Evolutionary conservation across 2,329 filamentous ascomycete species (phyloP).

Genomic region (Venturia pyrina): DNA sequence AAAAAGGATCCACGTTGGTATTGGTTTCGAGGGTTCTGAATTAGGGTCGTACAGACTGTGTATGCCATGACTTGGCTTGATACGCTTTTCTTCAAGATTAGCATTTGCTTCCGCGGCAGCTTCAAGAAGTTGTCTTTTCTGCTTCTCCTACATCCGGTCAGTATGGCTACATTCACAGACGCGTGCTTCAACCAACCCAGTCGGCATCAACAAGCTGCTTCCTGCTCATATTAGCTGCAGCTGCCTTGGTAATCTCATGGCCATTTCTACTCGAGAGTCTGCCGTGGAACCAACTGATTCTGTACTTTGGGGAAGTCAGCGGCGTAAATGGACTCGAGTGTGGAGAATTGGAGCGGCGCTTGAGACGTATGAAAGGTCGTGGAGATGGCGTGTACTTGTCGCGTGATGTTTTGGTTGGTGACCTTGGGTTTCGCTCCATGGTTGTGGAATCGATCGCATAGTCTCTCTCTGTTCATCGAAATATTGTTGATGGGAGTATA

Average conservation of each 20-base stretch:
- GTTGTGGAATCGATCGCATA: background rate
- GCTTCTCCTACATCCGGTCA: background rate
- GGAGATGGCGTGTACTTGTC: background rate
- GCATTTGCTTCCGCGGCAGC: background rate
- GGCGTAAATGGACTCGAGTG: background rate
- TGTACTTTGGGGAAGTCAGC: background rate
- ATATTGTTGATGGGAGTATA: background rate
- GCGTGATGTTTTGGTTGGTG: background rate
- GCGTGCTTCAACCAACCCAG: background rate
- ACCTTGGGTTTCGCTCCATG: background rate
- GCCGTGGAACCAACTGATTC: slow-evolving; percentile 1
- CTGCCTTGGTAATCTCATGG: background rate
- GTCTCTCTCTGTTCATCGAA: background rate
- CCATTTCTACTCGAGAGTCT: background rate
- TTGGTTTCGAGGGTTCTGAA: background rate
- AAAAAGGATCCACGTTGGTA: background rate
- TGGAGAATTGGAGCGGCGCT: background rate
- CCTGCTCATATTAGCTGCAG: background rate
- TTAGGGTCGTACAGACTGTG: background rate
- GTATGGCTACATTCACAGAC: background rate
- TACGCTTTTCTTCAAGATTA: background rate
- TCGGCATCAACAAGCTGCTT: background rate
- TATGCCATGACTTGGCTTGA: background rate
- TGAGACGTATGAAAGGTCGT: background rate
- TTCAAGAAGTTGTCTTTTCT: background rate